These are phyloP conservation scores for Borealophlyctis nickersoniae DNA, from an alignment of 192 early-diverging fungal species.

Conservation along the genomic window DNA sequence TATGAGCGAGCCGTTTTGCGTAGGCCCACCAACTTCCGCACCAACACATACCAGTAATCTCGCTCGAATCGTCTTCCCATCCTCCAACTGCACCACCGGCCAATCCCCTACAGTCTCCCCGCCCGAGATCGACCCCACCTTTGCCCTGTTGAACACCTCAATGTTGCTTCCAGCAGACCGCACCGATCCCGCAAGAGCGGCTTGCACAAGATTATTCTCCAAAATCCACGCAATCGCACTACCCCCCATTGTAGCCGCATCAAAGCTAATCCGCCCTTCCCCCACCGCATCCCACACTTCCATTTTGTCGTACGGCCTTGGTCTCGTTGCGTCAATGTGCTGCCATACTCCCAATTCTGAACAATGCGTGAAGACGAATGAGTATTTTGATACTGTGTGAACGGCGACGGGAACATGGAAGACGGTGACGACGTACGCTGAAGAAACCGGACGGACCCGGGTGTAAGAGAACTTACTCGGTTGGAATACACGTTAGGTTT, in stretches of 20 bases:
- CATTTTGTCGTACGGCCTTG: slow-evolving; percentile 66
- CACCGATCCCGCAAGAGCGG: slow-evolving; percentile 58
- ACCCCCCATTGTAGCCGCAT: slow-evolving; percentile 32
- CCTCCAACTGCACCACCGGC: slow-evolving; percentile 70
- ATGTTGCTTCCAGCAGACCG: slow-evolving; percentile 33
- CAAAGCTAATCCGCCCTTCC: slow-evolving; percentile 64
- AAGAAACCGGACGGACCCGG: slow-evolving; percentile 60
- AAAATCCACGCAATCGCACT: slow-evolving; percentile 76
- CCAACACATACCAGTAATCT: slow-evolving; percentile 63
- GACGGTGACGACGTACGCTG: slow-evolving; percentile 15
- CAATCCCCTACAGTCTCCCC: slow-evolving; percentile 46
- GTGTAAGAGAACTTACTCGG: slow-evolving; percentile 79
- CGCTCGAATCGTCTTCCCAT: slow-evolving; percentile 58
- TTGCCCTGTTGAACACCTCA: slow-evolving; percentile 64
- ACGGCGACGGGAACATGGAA: not conserved
- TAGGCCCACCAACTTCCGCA: too few species aligned
- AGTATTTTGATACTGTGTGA: not conserved
- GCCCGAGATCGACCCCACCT: slow-evolving; percentile 57
- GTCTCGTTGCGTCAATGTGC: slow-evolving; percentile 54
- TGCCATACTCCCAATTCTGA: slow-evolving; percentile 64
- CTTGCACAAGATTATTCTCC: slow-evolving; percentile 81
- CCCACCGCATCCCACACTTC: slow-evolving; percentile 75
- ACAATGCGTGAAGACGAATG: slow-evolving; percentile 9
- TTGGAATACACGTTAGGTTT: slow-evolving; percentile 64
- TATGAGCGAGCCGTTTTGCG: too few species aligned